Evolutionary conservation across 352 stramenopile genomes (phyloP).

Genomic region (Phytophthora ramorum): DNA sequence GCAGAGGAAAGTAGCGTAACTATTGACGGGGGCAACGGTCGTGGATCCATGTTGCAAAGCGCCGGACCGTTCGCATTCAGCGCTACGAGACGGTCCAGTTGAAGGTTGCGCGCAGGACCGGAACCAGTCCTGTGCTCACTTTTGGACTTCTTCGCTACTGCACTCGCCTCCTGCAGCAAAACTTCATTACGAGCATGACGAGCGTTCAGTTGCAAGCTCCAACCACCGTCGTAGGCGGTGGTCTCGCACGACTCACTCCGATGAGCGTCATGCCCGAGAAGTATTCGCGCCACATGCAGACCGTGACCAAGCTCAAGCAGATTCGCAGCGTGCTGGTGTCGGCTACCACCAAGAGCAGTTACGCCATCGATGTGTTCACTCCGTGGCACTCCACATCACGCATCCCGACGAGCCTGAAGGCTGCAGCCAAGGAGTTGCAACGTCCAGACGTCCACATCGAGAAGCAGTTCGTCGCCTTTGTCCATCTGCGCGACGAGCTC

Average conservation of each 20-base stretch:
- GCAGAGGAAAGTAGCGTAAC: neutral
- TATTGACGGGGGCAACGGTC: neutral
- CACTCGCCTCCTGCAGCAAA: neutral
- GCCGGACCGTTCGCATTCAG: slow-evolving; percentile 17
- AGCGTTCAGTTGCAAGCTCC: slow-evolving; percentile 2
- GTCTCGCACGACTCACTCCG: slow-evolving; percentile 16
- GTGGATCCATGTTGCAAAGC: slow-evolving; percentile 8
- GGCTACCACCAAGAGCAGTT: slow-evolving; percentile 1
- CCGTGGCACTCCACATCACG: slow-evolving; percentile 17
- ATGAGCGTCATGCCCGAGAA: slow-evolving; percentile 24
- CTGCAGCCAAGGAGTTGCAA: neutral
- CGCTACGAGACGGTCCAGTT: slow-evolving; percentile 17
- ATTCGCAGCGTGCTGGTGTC: slow-evolving; percentile 20
- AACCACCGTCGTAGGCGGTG: slow-evolving; percentile 9
- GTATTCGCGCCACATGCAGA: slow-evolving; percentile 32
- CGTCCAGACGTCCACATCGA: slow-evolving; percentile 19
- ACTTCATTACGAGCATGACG: neutral
- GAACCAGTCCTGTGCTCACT: slow-evolving; percentile 9
- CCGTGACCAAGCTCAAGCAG: slow-evolving; percentile 23
- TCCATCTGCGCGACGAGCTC: slow-evolving; percentile 39
- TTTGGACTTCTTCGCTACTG: slow-evolving; percentile 11
- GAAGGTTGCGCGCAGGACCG: slow-evolving; percentile 16
- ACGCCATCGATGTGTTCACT: slow-evolving; percentile 28
- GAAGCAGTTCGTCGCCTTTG: slow-evolving; percentile 36
- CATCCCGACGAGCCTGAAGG: slow-evolving; percentile 25